Conservation (phyloP, 352 stramenopile species). For the Albugo candida region DNA sequence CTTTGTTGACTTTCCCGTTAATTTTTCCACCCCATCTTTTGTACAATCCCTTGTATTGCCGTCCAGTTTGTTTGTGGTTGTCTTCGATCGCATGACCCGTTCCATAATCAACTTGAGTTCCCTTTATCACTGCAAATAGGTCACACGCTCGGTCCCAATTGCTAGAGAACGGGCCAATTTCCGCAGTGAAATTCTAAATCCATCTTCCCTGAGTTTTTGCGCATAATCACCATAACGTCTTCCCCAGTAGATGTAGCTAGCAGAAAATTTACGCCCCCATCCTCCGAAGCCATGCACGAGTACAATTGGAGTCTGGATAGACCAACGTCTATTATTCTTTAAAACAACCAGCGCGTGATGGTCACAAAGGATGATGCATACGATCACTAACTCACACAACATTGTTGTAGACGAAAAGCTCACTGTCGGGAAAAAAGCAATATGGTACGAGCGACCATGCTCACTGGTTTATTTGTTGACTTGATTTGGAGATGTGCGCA, state of each 20-base stretch:
- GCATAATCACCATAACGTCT: slow-evolving; percentile 15
- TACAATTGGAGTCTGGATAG: slow-evolving; percentile 10
- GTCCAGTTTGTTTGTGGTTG: slow-evolving; percentile 15
- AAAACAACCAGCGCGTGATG: too few relatives aligned
- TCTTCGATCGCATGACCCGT: slow-evolving; percentile 11
- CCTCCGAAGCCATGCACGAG: slow-evolving; percentile 14
- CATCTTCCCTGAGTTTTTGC: slow-evolving; percentile 14
- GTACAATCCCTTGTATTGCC: slow-evolving; percentile 31
- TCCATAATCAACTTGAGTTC: slow-evolving; percentile 21
- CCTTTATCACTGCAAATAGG: slow-evolving; percentile 28
- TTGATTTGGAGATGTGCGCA: too few relatives aligned
- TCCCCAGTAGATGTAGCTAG: slow-evolving; percentile 15
- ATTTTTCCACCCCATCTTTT: slow-evolving; percentile 25
- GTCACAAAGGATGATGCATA: too few relatives aligned
- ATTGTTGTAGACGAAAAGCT: too few relatives aligned
- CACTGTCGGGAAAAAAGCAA: too few relatives aligned
- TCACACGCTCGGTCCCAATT: slow-evolving; percentile 27
- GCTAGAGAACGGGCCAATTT: slow-evolving; percentile 13
- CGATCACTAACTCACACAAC: too few relatives aligned
- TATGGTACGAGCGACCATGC: too few relatives aligned
- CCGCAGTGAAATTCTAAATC: slow-evolving; percentile 12
- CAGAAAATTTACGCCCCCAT: slow-evolving; percentile 9
- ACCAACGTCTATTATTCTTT: too few relatives aligned
- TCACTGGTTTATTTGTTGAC: too few relatives aligned
- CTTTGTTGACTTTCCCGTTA: slow-evolving; percentile 32